phyloP scores from a whole-genome alignment of 148 eudicot species.

The Beta vulgaris region DNA sequence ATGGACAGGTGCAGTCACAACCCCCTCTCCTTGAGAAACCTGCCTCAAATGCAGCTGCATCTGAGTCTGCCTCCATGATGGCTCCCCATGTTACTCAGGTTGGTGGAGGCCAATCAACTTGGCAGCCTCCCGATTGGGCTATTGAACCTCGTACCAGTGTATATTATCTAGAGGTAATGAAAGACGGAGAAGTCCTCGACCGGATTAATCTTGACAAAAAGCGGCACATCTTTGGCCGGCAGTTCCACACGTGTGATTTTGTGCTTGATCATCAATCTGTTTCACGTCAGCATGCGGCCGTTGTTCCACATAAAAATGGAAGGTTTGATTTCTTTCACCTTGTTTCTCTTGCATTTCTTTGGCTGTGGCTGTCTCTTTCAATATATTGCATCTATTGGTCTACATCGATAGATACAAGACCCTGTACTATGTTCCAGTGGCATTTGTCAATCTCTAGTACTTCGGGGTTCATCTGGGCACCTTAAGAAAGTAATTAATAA shows the following conservation, averaged over 20 bases:
- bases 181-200: constrained; percentile 77
- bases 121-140: constrained; percentile 99
- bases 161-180: constrained; percentile 80
- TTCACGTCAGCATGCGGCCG: constrained; percentile 97
- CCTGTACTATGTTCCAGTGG: not conserved
- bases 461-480: not conserved
- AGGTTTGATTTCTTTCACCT: constrained; percentile 39
- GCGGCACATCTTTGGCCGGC: constrained; percentile 88
- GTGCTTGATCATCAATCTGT: constrained; percentile 97
- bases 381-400: not conserved
- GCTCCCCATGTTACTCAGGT: constrained; percentile 53
- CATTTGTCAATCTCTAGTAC: not conserved
- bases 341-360: not conserved
- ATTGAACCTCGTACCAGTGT: constrained; percentile 91
- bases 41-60: constrained; percentile 32
- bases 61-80: constrained; percentile 26
- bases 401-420: not conserved
- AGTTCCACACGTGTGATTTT: constrained; percentile 86
- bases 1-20: constrained; percentile 13
- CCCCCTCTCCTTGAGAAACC: constrained; percentile 32
- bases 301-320: constrained; percentile 94
- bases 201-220: constrained; percentile 64
- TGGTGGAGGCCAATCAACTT: constrained; percentile 86
- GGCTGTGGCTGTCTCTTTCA: not conserved
- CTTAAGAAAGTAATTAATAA: not conserved